These are phyloP conservation scores for Gardenia jasminoides DNA, from an alignment of 257 asterid genomes.

Conservation along the genomic window DNA sequence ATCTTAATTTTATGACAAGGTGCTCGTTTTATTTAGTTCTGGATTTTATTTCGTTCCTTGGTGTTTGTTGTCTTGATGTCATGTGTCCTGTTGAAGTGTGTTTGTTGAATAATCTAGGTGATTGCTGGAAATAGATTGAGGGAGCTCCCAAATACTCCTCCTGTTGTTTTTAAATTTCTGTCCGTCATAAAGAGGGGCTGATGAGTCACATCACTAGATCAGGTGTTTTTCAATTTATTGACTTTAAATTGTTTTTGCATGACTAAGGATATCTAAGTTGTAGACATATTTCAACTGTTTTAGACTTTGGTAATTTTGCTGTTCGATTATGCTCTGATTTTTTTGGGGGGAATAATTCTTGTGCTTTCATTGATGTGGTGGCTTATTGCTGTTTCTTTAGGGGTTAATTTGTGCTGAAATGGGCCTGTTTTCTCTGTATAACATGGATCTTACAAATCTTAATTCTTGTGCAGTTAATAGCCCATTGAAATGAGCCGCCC, in stretches of 20 bases:
- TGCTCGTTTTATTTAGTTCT: background rate
- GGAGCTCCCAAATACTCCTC: background rate
- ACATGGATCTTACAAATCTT: background rate
- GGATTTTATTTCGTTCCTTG: background rate
- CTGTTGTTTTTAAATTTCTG: background rate
- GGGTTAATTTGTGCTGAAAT: background rate
- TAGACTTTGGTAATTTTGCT: background rate
- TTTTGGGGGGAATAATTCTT: background rate
- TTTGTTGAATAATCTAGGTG: background rate
- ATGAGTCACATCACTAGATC: background rate
- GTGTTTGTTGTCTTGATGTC: background rate
- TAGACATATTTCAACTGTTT: background rate
- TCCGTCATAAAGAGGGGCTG: background rate
- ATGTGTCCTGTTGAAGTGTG: background rate
- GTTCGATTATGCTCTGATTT: background rate
- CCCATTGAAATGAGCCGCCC: slow-evolving; percentile 55
- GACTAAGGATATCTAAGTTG: background rate
- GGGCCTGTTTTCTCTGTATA: background rate
- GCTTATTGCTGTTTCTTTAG: background rate
- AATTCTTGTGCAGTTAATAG: slow-evolving; percentile 37
- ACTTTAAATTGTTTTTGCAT: background rate
- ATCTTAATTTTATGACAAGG: background rate
- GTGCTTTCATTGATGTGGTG: background rate
- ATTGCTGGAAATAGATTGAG: background rate
- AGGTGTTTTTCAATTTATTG: background rate